Conservation (phyloP, 2,329 filamentous ascomycete species). For the Neocatenulostroma microsporum region DNA sequence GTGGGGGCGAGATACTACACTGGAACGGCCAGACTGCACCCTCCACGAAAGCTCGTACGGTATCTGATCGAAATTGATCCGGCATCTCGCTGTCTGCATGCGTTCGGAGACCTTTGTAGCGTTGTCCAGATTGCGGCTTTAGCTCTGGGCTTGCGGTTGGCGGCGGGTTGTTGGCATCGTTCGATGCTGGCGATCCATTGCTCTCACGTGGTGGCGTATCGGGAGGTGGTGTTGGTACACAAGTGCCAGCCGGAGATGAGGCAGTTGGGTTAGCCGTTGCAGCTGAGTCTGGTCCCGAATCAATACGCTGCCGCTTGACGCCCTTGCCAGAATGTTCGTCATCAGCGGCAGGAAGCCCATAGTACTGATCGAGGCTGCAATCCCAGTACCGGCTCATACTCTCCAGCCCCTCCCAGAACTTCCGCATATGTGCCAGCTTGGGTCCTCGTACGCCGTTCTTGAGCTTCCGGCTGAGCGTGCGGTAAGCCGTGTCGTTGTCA, state of each 20-base stretch:
- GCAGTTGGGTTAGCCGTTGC: no score
- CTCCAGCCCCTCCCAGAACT: slow-evolving; percentile 54
- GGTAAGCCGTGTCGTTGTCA: slow-evolving; percentile 51
- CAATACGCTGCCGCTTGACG: no score
- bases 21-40: slow-evolving; percentile 52
- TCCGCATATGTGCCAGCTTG: slow-evolving; percentile 49
- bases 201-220: no score
- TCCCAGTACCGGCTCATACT: slow-evolving; percentile 58
- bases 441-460: slow-evolving; percentile 35
- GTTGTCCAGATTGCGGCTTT: slow-evolving; percentile 10
- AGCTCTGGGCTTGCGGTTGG: slow-evolving; percentile 12
- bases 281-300: no score
- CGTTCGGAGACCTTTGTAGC: slow-evolving; percentile 53
- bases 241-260: no score
- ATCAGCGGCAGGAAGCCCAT: slow-evolving; percentile 30
- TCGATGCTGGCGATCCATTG: no score
- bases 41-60: slow-evolving; percentile 50
- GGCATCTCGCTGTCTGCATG: slow-evolving; percentile 53
- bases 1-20: slow-evolving; percentile 44
- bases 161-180: no score
- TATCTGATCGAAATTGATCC: slow-evolving; percentile 49
- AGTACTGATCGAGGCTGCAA: slow-evolving; percentile 50
- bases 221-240: no score
- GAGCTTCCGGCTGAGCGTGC: slow-evolving; percentile 46
- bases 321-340: no score